Base-by-base conservation (phyloP, 2,329 filamentous ascomycete genomes). In the Thelonectria blattea region DNA sequence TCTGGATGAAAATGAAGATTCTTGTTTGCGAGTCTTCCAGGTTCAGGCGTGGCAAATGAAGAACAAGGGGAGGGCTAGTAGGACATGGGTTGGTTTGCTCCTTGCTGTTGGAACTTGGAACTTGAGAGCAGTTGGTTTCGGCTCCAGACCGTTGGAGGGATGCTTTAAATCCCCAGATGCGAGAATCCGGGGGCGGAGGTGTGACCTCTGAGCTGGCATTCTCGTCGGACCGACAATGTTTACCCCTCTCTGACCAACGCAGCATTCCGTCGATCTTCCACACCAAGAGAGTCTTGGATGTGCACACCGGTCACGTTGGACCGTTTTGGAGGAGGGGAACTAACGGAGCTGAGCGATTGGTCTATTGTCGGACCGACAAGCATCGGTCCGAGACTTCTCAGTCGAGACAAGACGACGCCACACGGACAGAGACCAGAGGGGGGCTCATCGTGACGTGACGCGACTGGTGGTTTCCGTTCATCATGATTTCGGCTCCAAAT, bases 361-460 rank as follows among this genome's bases (percentile, higher is more conserved):
- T n/a, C 46, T 11, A 3, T 12, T 22, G 3, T 18, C 34, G 58
- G 62, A 20, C 55, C 41, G 39, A 17, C 34, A 20, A 12, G 15
- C n/a, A 50, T 70, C 67, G 67, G 67, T 56, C 67, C 67, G 67
- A 66, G 18, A 6, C 0, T 0, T 0, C 3, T 18, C 37, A 15
- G 34, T 30, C 49, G 47, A 55, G 46, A 32, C 18, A 15, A n/a
- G 18, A 18, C 43, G 18, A 24, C 43, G 18, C 43, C 20, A 18
- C 43, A 46, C 17, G 20, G 0, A 0, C 18, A 37, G 32, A 34
- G 6, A 6, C 22, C 22, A 4, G 22, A 24, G 34, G 34, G 34
- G 34, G 0, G 22, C 2, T 0, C 34, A 37, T 37, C 3, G 11
- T 24, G 22, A 24, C 22, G 32, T 15, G 0, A 42, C n/a, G 5